Base-by-base conservation (phyloP, 2,329 filamentous ascomycete genomes). In the Aspergillus sp. region DNA sequence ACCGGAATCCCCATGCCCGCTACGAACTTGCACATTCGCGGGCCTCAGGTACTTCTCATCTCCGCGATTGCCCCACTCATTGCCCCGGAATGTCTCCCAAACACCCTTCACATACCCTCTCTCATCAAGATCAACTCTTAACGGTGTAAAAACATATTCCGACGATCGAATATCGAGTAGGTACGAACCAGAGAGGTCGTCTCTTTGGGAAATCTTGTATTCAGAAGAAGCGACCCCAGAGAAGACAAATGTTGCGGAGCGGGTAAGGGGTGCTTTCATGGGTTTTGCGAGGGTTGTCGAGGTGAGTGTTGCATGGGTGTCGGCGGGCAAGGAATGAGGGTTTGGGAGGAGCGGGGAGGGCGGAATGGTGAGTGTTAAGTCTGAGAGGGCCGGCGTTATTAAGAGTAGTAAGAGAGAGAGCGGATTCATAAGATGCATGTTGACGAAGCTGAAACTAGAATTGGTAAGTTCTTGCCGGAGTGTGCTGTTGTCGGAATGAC, bases 11-110 rank as follows among this genome's bases (percentile, higher is more conserved):
- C 23, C 21, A 11, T 23, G 19, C 12, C 11, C 37, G 17, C 17
- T 8, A 15, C 11, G 9, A 14, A 39, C 25, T 15, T 25, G 27
- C 51, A 17, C 11, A 31, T 6, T 15, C 45, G n/a, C 25, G 39
- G 15, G 23, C 77, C 17, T 74, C 43, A 66, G 49, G 58, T 75
- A 75, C 55, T 79, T 81, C 46, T 80, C 81, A 14, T 62, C 53
- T 15, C 93, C 93, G 69, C 87, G 89, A 72, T 96, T 96, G 17
- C 82, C 86, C 92, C 93, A 97, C 66, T 95, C 90, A 68, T 96
- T 93, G 0, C 91, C 92, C 48, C 91, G 82, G 72, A 88, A 96
- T 25, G 91, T 96, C 79, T 93, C 90, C 88, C 90, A 95, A 27
- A 87, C 87, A 43, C 82, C 77, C 3, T 91, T 80, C 47, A 81